Conservation (phyloP, 2,329 filamentous ascomycete genomes). For the Fusarium sp. region DNA sequence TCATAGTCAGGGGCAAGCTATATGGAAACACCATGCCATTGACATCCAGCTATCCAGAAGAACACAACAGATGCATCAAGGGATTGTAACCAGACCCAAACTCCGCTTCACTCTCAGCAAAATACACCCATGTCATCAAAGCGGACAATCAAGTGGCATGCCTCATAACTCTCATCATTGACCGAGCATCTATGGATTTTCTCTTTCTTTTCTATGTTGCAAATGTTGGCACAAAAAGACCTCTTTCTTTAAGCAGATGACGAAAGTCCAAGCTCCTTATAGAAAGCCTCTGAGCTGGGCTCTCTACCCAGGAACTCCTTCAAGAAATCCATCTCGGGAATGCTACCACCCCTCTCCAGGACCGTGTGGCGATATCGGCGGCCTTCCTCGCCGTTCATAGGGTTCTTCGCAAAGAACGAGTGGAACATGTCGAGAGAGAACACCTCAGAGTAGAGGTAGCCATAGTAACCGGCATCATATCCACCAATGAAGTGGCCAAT, state of each 20-base stretch:
- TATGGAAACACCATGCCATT: neutral
- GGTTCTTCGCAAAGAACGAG: constrained; percentile 76
- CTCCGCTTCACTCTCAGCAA: neutral
- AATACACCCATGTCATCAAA: constrained; percentile 10
- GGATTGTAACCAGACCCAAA: neutral
- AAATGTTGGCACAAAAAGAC: neutral
- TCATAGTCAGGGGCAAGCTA: neutral
- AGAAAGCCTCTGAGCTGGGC: constrained; percentile 80
- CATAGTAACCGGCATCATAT: constrained; percentile 86
- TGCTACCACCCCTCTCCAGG: constrained; percentile 76
- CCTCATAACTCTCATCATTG: neutral
- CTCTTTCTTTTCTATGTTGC: constrained; percentile 19
- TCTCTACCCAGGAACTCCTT: constrained; percentile 80
- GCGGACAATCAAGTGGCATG: neutral
- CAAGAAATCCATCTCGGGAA: constrained; percentile 81
- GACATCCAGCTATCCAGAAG: neutral
- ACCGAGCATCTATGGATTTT: neutral
- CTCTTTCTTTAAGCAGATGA: constrained; percentile 24
- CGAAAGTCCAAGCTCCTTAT: constrained; percentile 71
- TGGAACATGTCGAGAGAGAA: constrained; percentile 90
- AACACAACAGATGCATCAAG: neutral
- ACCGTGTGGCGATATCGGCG: constrained; percentile 80
- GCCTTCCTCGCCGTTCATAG: constrained; percentile 78
- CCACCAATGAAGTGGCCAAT: constrained; percentile 85
- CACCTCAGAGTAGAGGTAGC: constrained; percentile 76